These are phyloP conservation scores for Nyctanthes arbortristis DNA, from an alignment of 257 asterid species.

Conservation along the genomic window DNA sequence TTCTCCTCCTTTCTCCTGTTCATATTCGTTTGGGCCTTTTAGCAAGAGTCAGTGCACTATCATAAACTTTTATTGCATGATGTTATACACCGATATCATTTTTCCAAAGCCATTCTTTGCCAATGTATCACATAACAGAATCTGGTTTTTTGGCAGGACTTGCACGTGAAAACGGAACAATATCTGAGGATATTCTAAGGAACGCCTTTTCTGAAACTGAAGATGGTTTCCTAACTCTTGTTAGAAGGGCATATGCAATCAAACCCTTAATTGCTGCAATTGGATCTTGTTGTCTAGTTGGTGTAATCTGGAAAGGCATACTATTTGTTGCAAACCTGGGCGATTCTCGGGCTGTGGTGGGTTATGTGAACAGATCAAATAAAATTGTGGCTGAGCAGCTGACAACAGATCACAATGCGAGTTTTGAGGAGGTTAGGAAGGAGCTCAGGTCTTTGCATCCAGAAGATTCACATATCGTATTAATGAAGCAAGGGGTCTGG, in stretches of 20 bases:
- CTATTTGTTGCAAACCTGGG: constrained; percentile 74
- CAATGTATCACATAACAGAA: constrained; percentile 13
- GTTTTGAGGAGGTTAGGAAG: constrained; percentile 63
- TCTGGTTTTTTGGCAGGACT: constrained; percentile 42
- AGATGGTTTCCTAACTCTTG: constrained; percentile 53
- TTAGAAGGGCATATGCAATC: constrained; percentile 42
- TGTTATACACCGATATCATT: neutral
- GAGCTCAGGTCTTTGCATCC: constrained; percentile 68
- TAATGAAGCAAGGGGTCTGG: constrained; percentile 62
- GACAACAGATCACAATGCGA: constrained; percentile 73
- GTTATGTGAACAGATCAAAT: constrained; percentile 43
- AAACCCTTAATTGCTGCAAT: constrained; percentile 51
- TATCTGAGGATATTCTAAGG: constrained; percentile 53
- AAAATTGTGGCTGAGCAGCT: constrained; percentile 69
- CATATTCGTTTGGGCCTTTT: neutral
- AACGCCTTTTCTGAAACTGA: constrained; percentile 67
- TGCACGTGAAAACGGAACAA: constrained; percentile 57
- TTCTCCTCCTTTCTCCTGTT: neutral
- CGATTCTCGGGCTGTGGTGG: constrained; percentile 87
- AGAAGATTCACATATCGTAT: constrained; percentile 56
- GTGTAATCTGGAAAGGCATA: constrained; percentile 64
- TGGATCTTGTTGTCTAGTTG: constrained; percentile 88
- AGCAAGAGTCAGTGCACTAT: neutral
- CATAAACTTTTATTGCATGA: neutral
- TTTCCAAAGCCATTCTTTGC: constrained; percentile 1